Base-by-base conservation (phyloP, 495 filamentous ascomycete genomes). In the Xylaria palmicola region DNA sequence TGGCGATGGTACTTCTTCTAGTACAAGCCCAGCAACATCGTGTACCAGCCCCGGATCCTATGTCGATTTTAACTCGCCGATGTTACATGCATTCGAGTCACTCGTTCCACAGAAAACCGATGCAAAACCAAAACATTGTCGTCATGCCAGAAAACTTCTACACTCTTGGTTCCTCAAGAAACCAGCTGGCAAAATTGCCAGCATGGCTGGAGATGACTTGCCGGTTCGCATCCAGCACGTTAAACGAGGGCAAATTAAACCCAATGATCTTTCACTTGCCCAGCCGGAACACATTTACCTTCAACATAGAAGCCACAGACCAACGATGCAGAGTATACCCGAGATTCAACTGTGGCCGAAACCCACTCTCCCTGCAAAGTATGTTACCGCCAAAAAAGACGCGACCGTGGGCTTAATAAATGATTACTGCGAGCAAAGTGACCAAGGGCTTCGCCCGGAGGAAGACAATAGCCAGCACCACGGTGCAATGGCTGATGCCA, bases 161-260 rank as follows among this genome's bases (percentile, higher is more conserved):
- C 54, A 69, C 15, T 65, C 68, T 29, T 71, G 68, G 68, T 51
- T 71, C 3, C 64, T 50, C 45, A 71, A 53, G 49, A 69, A 67
- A 39, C 34, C 64, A n/a, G 20, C 62, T 27, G 37, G 48, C 3
- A 63, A 17, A 47, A 13, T 29, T 20, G 27, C 15, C 2, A 27
- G 49, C 15, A 5, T 19, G 3, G 6, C n/a, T 32, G 50, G 8
- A n/a, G 36, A 24, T 30, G 19, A 34, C 2, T 29, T 19, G 20
- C 50, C 59, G 20, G 59, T 53, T 61, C 40, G 30, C 20, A 40
- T 39, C 24, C 59, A 55, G 30, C 39, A 48, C 1, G 49, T 47
- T 17, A 54, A 48, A 20, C 22, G 50, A n/a, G 50, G 50, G 32
- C 59, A 61, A 47, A 41, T 47, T n/a, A 54, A 61, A 26, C 6